phyloP scores from a whole-genome alignment of 2,329 filamentous ascomycete species.

The Fusarium brevicatenulatum region DNA sequence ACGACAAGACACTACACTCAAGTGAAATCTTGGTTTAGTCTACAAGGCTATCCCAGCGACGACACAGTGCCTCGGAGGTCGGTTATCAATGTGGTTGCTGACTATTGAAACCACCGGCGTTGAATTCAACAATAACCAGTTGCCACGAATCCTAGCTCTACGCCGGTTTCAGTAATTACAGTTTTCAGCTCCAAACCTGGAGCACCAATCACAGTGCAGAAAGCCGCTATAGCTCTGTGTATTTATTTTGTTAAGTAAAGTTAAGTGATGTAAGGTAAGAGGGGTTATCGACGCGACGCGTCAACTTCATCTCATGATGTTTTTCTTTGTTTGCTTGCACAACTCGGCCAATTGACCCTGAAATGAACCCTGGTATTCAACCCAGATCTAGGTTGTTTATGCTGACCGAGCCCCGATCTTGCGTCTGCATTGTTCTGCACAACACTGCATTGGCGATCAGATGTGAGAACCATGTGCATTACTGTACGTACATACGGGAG shows the following conservation, averaged over 20 bases:
- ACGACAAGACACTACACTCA: conserved; percentile 5
- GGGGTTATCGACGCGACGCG: conserved; percentile 30
- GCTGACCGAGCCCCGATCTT: conserved; percentile 19
- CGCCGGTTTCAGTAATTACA: conserved; percentile 33
- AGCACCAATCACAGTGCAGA: conserved; percentile 31
- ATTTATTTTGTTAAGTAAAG: conserved; percentile 8
- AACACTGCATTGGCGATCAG: conserved; percentile 44
- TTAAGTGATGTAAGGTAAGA: conserved; percentile 16
- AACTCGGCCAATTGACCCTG: conserved; percentile 11
- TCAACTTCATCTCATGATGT: conserved; percentile 25
- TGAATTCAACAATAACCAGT: conserved; percentile 34
- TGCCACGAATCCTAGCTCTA: conserved; percentile 40
- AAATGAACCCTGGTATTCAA: background rate
- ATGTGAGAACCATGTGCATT: conserved; percentile 32
- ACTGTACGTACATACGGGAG: conserved; percentile 28
- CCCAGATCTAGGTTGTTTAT: conserved; percentile 16
- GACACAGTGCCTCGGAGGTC: conserved; percentile 18
- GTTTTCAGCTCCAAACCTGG: conserved; percentile 27
- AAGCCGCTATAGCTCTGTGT: conserved; percentile 14
- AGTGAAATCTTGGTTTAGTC: background rate
- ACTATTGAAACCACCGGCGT: conserved; percentile 29
- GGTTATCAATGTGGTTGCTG: conserved; percentile 32
- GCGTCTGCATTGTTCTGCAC: conserved; percentile 38
- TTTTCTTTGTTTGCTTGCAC: conserved; percentile 19
- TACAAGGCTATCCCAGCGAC: conserved; percentile 32